A percentile compares a stretch with the other conserved stretches of the same genome.
These are phyloP conservation scores for Saturnispora zaruensis DNA, from an alignment of 805 yeast species.

Conservation along the genomic window DNA sequence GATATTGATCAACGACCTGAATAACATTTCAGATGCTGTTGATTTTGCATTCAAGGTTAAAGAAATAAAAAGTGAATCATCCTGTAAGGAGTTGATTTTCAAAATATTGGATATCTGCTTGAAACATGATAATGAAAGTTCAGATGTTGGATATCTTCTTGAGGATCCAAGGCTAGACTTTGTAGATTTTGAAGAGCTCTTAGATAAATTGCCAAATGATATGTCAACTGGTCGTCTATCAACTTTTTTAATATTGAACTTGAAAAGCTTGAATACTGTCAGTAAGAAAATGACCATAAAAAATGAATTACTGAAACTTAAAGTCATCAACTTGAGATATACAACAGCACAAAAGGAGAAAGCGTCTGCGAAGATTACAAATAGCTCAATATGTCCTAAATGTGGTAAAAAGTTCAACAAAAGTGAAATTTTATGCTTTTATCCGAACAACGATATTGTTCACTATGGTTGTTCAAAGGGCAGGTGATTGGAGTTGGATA, in stretches of 20 bases:
- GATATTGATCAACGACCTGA: constrained; percentile 48
- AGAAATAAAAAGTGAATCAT: constrained; percentile 13
- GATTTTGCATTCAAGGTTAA: constrained; percentile 49
- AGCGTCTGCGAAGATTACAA: constrained; percentile 31
- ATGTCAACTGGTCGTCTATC: constrained; percentile 38
- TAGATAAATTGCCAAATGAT: constrained; percentile 43
- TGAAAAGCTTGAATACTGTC: constrained; percentile 34
- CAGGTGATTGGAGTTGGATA: background rate
- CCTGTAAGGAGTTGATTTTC: constrained; percentile 31
- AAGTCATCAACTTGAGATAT: constrained; percentile 36
- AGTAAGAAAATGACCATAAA: constrained; percentile 35
- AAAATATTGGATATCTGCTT: constrained; percentile 38
- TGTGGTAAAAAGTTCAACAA: constrained; percentile 48
- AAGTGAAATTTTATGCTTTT: constrained; percentile 38
- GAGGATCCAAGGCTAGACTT: constrained; percentile 19
- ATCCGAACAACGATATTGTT: constrained; percentile 36
- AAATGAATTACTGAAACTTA: constrained; percentile 45
- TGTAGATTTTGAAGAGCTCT: constrained; percentile 28
- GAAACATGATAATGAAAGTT: constrained; percentile 8
- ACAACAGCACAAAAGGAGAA: constrained; percentile 32
- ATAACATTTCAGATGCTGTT: constrained; percentile 51
- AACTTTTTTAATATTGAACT: constrained; percentile 36
- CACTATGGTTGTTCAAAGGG: constrained; percentile 46
- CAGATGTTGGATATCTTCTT: constrained; percentile 27
- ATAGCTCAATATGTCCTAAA: constrained; percentile 46